Evolutionary conservation across 176 grass and related monocot genomes (phyloP).

Genomic region (Eleusine indica): DNA sequence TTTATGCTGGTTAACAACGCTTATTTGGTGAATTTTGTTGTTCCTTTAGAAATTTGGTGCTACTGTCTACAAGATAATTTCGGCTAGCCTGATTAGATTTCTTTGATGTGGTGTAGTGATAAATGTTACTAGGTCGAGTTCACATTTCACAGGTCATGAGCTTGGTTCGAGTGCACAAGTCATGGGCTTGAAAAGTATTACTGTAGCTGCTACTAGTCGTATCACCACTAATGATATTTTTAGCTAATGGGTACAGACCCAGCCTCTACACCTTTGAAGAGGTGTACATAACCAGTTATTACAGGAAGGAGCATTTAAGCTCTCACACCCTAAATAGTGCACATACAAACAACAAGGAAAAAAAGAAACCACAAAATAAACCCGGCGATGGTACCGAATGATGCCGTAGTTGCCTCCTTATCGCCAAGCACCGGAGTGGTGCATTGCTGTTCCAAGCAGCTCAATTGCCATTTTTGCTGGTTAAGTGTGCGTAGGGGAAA

Average conservation of each 20-base stretch:
- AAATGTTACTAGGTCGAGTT: not conserved
- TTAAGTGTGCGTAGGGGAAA: not conserved
- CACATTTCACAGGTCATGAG: not conserved
- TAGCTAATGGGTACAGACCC: too few relatives aligned
- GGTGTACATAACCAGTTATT: too few relatives aligned
- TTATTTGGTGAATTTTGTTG: not conserved
- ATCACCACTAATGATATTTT: not conserved
- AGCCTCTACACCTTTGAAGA: too few relatives aligned
- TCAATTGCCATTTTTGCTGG: not conserved
- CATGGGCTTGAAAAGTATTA: not conserved
- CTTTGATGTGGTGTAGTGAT: not conserved
- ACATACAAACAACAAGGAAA: too few relatives aligned
- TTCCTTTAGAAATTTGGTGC: slow-evolving; percentile 6
- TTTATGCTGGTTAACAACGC: not conserved
- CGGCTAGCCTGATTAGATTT: not conserved
- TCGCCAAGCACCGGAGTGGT: not conserved
- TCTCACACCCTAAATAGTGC: too few relatives aligned
- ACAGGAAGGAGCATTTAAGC: too few relatives aligned
- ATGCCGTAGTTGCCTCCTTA: too few relatives aligned
- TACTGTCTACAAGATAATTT: not conserved
- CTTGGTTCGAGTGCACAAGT: not conserved
- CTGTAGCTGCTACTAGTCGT: not conserved
- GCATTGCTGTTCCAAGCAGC: not conserved
- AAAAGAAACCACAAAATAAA: too few relatives aligned
- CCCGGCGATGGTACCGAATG: too few relatives aligned